These are phyloP conservation scores for Komagataella mondaviorum DNA, from an alignment of 805 yeast genomes.

Conservation along the genomic window DNA sequence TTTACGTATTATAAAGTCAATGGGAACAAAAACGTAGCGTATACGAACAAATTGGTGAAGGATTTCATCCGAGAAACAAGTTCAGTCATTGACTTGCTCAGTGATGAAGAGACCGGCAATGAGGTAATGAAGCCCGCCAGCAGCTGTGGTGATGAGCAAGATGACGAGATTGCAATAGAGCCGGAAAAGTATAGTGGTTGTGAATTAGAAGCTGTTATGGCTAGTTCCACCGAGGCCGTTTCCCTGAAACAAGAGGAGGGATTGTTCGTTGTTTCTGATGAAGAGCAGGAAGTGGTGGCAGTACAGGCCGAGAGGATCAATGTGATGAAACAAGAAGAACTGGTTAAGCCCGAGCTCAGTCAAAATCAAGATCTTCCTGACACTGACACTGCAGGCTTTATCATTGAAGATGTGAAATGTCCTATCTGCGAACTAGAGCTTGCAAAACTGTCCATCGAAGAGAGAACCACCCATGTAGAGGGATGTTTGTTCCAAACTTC, in stretches of 20 bases:
- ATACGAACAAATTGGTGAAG: background rate
- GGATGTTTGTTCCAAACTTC: conserved; percentile 24
- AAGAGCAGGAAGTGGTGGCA: background rate
- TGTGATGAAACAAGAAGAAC: background rate
- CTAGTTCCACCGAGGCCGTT: background rate
- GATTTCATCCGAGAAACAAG: background rate
- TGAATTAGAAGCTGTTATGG: background rate
- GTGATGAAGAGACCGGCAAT: background rate
- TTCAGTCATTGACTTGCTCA: background rate
- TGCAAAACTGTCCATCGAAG: conserved; percentile 22
- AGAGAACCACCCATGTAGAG: conserved; percentile 42
- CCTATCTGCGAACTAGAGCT: conserved; percentile 37
- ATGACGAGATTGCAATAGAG: background rate
- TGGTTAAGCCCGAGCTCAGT: background rate
- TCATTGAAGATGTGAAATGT: conserved; percentile 19
- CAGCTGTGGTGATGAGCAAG: background rate
- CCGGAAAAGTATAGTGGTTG: background rate
- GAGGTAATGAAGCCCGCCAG: background rate
- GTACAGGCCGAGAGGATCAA: background rate
- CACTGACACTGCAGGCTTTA: too few species aligned
- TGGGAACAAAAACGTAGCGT: background rate
- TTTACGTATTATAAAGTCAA: background rate
- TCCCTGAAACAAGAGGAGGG: background rate
- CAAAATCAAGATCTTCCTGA: background rate
- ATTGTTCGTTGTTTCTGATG: background rate